phyloP scores from a whole-genome alignment of 2,329 filamentous ascomycete genomes.

The Graphium sp. region DNA sequence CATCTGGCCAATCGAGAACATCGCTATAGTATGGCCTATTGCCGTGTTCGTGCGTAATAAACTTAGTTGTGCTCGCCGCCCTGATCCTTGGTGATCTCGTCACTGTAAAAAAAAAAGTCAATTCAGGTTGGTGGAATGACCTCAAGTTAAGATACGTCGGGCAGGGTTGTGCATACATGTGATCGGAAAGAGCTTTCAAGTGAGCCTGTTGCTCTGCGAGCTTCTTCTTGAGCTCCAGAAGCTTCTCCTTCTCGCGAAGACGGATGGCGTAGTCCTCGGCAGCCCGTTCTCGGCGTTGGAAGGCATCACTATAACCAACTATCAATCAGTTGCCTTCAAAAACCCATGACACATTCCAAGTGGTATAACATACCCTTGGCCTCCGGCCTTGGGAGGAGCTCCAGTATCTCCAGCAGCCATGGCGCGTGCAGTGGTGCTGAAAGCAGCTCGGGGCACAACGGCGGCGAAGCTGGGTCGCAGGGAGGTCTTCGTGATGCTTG shows the following conservation, averaged over 20 bases:
- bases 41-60: too few relatives aligned
- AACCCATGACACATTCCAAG: neutral
- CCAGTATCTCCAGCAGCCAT: conserved; percentile 60
- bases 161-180: conserved; percentile 50
- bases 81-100: conserved; percentile 59
- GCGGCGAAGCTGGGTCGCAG: conserved; percentile 33
- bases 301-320: conserved; percentile 56
- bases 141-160: neutral
- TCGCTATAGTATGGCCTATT: too few relatives aligned
- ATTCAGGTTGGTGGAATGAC: neutral
- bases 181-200: conserved; percentile 68
- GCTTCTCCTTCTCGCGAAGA: conserved; percentile 82
- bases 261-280: conserved; percentile 73
- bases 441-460: conserved; percentile 31
- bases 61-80: conserved; percentile 48
- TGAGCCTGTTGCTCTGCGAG: conserved; percentile 65
- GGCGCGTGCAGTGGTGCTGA: conserved; percentile 43
- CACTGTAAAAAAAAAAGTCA: conserved; percentile 26
- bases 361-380: conserved; percentile 28
- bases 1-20: too few relatives aligned
- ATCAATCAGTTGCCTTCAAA: conserved; percentile 6
- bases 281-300: conserved; percentile 82
- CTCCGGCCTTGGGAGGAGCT: conserved; percentile 34
- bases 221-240: conserved; percentile 56
- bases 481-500: conserved; percentile 38